These are phyloP conservation scores for Corylus americana DNA, from an alignment of 306 rosid species.

Conservation along the genomic window DNA sequence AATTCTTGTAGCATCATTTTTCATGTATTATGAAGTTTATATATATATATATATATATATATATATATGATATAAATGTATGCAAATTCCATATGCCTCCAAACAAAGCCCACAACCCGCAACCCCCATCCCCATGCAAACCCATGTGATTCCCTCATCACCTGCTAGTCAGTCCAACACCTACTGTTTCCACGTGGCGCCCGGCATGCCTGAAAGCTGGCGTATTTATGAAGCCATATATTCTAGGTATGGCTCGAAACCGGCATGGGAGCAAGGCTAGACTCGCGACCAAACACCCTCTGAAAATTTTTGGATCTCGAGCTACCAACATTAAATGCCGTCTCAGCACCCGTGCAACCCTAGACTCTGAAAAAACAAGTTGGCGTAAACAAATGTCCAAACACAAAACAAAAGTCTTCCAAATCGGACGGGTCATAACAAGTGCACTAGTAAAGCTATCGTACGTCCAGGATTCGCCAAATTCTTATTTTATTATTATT, in stretches of 20 bases:
- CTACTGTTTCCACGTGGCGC: conserved; percentile 12
- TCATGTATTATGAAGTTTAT: background rate
- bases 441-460: background rate
- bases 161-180: conserved; percentile 14
- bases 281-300: conserved; percentile 18
- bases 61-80: no score
- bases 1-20: background rate
- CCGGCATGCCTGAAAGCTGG: conserved; percentile 24
- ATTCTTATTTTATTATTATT: no score
- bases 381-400: conserved; percentile 38
- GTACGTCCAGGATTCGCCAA: background rate
- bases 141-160: conserved; percentile 17
- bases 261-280: background rate
- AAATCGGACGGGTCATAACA: background rate
- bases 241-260: background rate
- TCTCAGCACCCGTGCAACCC: conserved; percentile 37
- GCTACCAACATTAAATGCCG: conserved; percentile 36
- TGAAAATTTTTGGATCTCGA: conserved; percentile 38
- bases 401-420: conserved; percentile 1
- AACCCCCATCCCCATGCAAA: conserved; percentile 27
- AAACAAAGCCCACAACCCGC: conserved; percentile 27
- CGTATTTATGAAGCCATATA: background rate
- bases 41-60: no score
- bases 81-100: conserved; percentile 11
- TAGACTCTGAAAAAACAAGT: conserved; percentile 24